Conservation (phyloP, 1,139 yeast genomes). For the Saccharomycopsis hybrid region DNA sequence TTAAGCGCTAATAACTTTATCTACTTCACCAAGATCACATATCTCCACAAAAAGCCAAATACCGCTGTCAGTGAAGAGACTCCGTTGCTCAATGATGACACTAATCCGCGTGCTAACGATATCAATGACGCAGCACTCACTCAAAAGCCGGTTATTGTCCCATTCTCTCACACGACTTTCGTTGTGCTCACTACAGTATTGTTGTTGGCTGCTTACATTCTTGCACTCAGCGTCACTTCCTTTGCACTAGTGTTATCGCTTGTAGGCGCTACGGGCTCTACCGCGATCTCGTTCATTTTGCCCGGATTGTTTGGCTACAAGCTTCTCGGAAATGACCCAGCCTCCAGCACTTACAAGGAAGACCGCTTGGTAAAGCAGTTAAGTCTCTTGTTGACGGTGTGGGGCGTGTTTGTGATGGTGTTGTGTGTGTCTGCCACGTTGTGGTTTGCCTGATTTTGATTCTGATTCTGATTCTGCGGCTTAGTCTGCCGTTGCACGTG, state of each 20-base stretch:
- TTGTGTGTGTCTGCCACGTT: conserved; percentile 73
- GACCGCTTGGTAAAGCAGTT: conserved; percentile 44
- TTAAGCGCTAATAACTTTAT: conserved; percentile 73
- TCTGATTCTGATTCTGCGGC: too few relatives aligned
- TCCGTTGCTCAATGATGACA: conserved; percentile 1
- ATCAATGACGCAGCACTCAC: not conserved
- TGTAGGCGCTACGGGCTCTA: conserved; percentile 94
- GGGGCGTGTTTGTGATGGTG: conserved; percentile 74
- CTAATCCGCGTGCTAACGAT: not conserved
- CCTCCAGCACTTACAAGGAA: conserved; percentile 29
- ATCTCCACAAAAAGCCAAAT: conserved; percentile 16
- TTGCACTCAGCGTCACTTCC: conserved; percentile 67
- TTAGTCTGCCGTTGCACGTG: too few relatives aligned
- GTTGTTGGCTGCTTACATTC: conserved; percentile 43
- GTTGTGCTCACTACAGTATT: conserved; percentile 41
- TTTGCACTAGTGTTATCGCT: conserved; percentile 81
- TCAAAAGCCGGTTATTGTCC: conserved; percentile 30
- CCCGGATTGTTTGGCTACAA: conserved; percentile 88
- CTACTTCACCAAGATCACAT: conserved; percentile 35
- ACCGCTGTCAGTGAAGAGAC: conserved; percentile 13
- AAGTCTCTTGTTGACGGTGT: conserved; percentile 55
- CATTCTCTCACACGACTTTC: conserved; percentile 46
- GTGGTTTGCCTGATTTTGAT: conserved; percentile 28
- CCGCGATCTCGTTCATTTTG: conserved; percentile 83
- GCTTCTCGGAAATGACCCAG: conserved; percentile 39